phyloP scores from a whole-genome alignment of 1,139 yeast species.

The Protomyces gravidus region DNA sequence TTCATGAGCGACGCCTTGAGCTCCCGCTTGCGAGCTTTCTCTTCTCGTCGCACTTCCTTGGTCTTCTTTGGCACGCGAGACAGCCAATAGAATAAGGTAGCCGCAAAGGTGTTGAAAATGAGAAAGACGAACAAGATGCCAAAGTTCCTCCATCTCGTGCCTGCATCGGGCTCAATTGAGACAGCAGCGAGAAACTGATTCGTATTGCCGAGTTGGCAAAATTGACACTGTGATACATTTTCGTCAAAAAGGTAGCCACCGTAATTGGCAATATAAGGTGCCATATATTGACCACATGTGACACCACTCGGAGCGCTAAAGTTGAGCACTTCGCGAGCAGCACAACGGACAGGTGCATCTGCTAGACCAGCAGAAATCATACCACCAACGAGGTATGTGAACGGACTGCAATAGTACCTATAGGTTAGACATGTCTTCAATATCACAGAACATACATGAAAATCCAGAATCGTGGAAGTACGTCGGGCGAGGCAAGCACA shows the following conservation, averaged over 20 bases:
- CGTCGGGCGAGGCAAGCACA: slow-evolving; percentile 61
- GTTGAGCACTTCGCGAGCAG: slow-evolving; percentile 46
- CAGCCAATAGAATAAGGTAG: slow-evolving; percentile 48
- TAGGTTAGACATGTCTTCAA: slow-evolving; percentile 58
- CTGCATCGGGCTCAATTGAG: slow-evolving; percentile 36
- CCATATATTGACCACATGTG: slow-evolving; percentile 54
- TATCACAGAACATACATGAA: slow-evolving; percentile 61
- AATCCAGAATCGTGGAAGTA: slow-evolving; percentile 56
- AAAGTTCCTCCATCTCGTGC: slow-evolving; percentile 56
- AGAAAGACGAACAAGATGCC: slow-evolving; percentile 57
- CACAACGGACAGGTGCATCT: slow-evolving; percentile 49
- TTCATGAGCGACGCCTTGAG: not conserved
- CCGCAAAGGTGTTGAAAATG: slow-evolving; percentile 50
- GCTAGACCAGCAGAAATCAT: slow-evolving; percentile 54
- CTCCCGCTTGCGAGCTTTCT: not conserved
- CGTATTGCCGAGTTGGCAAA: slow-evolving; percentile 49
- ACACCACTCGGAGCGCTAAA: slow-evolving; percentile 47
- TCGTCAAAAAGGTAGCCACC: slow-evolving; percentile 34
- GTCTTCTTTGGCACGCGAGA: slow-evolving; percentile 56
- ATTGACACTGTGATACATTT: slow-evolving; percentile 44
- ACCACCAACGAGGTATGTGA: slow-evolving; percentile 55
- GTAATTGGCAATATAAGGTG: not conserved
- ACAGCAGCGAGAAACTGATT: slow-evolving; percentile 46
- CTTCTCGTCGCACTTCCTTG: slow-evolving; percentile 22
- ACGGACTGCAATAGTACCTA: slow-evolving; percentile 66